Evolutionary conservation across 1,284 basidiomycete species (phyloP).

Genomic region (Austroboletus niveus): DNA sequence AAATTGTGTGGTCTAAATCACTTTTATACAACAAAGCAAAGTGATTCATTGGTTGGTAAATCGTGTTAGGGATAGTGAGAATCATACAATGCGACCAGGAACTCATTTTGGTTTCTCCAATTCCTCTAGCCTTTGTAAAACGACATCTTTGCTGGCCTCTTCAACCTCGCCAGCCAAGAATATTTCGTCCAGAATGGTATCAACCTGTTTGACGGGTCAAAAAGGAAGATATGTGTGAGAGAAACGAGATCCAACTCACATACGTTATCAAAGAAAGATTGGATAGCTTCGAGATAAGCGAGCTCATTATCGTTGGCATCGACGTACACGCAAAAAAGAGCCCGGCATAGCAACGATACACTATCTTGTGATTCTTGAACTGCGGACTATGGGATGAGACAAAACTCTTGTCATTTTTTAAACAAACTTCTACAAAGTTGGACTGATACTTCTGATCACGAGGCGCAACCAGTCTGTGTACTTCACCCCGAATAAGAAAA

Average conservation of each 20-base stretch:
- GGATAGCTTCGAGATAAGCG: conserved; percentile 95
- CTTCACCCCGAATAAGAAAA: conserved; percentile 68
- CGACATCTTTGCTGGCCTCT: conserved; percentile 96
- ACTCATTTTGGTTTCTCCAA: conserved; percentile 83
- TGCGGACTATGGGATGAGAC: conserved; percentile 33
- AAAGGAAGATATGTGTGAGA: conserved; percentile 3
- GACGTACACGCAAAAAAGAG: conserved; percentile 96
- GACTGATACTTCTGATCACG: conserved; percentile 98
- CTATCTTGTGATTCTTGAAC: conserved; percentile 95
- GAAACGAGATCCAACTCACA: conserved; percentile 95
- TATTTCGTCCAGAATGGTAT: conserved; percentile 96
- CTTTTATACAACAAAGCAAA: background rate
- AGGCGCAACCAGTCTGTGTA: conserved; percentile 94
- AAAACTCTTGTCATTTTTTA: background rate
- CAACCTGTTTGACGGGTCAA: conserved; percentile 57
- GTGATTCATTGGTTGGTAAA: background rate
- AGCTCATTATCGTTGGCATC: conserved; percentile 98
- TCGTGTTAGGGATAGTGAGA: background rate
- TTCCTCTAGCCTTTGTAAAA: conserved; percentile 85
- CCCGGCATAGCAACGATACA: conserved; percentile 94
- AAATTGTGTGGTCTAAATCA: background rate
- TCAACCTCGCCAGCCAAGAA: conserved; percentile 99
- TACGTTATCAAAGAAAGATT: conserved; percentile 98
- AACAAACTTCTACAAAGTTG: conserved; percentile 93
- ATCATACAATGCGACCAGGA: conserved; percentile 8